Evolutionary conservation across 1,139 yeast genomes (phyloP), one percentile per base, ranked within the genome.

Genomic region (Wickerhamomyces sp.): DNA sequence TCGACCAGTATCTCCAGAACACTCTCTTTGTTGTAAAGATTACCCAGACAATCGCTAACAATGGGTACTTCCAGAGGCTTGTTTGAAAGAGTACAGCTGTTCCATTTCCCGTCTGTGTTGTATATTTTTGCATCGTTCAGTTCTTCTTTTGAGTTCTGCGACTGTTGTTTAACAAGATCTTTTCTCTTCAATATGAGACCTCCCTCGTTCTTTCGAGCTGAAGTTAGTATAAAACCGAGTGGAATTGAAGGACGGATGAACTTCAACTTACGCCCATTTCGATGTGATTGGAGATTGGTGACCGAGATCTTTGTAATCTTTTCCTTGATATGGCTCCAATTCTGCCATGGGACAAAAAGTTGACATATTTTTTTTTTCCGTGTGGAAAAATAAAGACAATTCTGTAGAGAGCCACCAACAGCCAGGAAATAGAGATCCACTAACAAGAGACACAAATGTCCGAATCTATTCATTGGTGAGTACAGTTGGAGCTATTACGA

Each of bases 1-100:
- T 67, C 67, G 4, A 84, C 61, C 15, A 86, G 60, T 60, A 75
- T 72, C 56, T 83, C 84, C 13, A 90, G 56, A 0, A 87, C 63
- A 34, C 82, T 68, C 50, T 84, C 90, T 54, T 86, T 87, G 53
- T 81, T 77, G 61, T 78, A 86, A n/a, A 90, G 58, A 34, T 70
- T 63, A 0, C 97, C 97, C 48, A 67, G 68, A 59, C 72, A 84
- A 64, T 89, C 96, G 31, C 90, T 78, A 7, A 84, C 87, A 4
- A 88, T 68, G 0, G 84, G 87, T 7, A 60, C 61, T 10, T 50
- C 56, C 23, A 79, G 64, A 10, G 60, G 62, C 26, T 64, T 63
- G 3, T 68, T 68, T 1, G 76, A 66, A 23, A 80, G 53, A 5
- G 65, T 59, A 51, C 84, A 79, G 7, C 62, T 61, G 43, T 69